Base-by-base conservation (phyloP, 345 rosid genomes). In the Jatropha curcas region DNA sequence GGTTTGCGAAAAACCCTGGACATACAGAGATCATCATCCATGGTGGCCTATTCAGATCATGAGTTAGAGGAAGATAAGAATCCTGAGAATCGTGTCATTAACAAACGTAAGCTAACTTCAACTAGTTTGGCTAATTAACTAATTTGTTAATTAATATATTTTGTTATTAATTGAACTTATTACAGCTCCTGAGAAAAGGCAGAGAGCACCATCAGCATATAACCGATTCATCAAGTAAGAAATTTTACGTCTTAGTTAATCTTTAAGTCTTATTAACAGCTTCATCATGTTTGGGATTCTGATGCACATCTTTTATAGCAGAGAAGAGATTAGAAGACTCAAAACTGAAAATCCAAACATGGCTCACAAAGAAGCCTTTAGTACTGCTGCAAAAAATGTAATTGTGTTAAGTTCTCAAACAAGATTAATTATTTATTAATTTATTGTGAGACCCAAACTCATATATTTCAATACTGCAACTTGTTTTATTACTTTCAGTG, bases 321-420 rank as follows among this genome's bases (percentile, higher is more conserved):
- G 99, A 80, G 98, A 95, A 83, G 99, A 95, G 91, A 95, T 95
- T 80, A 87, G 81, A 76, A 91, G 98, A 87, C 84, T 93, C n/a
- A 95, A 95, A 83, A 80, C 91, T 79, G 91, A 88, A 79, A 93
- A 93, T 76, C 99, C 98, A 72, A 90, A 74, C 80, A 88, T 95
- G 90, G 87, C 90, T 79, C 98, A 93, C 89, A 93, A 91, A 83
- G 98, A 92, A 84, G 98, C 98, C 66, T 95, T 95, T 82, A 90
- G 99, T 79, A 83, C 92, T 72, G 99, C 99, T 71, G 97, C 99
- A 13, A 95, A 95, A 83, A 95, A 95, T 79, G 98, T 93, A 75
- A 63, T 78, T 37, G n/a, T 78, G 27, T 17, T 34, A 3, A 41
- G 16, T 16, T 53, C 2, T 58, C 25, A 25, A 28, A 33, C 28